Evolutionary conservation across 129 eudicot species (phyloP), one percentile per base, ranked within the genome.

Genomic region (Helichrysum umbraculigerum): DNA sequence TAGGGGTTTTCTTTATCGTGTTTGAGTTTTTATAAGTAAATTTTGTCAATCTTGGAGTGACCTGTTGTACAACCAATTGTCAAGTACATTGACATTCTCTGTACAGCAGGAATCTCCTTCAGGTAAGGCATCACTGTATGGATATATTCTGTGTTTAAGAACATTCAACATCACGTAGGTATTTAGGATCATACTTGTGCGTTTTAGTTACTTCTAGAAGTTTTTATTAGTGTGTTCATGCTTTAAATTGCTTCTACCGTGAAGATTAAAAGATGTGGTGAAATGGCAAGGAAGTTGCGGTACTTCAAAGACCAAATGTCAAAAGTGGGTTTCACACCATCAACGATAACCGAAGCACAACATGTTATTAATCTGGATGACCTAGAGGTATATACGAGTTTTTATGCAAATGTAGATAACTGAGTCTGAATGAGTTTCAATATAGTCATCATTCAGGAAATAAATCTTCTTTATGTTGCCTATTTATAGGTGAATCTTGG

Each of bases 231-330:
- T 8, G 47, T 30, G 17, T 60, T 5, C 62, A 1, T 76, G 15
- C 41, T 81, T 78, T 29, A 47, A 50, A 30, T 66, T 71, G 20
- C 70, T 83, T 52, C 28, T 75, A 4, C 76, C 72, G 8, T 85
- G 82, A 78, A 94, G 98, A 86, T 94, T 62, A 94, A 94, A 91
- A 88, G 93, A 89, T 87, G 91, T 29, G 98, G 91, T 70, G 98
- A 94, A 82, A 82, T 94, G 92, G 93, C 93, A 66, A 89, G 98
- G 33, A 91, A 89, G 74, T 75, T 94, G 67, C 96, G 98, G 10
- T 87, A 84, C 80, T 91, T 94, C 59, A 87, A 69, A 77, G 97
- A 94, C n/a, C 97, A 94, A 81, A 94, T 91, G 91, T 84, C 81
- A 30, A 89, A 91, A 79, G 90, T 97, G 16, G 98, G 88, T 32